phyloP scores from a whole-genome alignment of 2,329 filamentous ascomycete species.

The Penicillium palitans region DNA sequence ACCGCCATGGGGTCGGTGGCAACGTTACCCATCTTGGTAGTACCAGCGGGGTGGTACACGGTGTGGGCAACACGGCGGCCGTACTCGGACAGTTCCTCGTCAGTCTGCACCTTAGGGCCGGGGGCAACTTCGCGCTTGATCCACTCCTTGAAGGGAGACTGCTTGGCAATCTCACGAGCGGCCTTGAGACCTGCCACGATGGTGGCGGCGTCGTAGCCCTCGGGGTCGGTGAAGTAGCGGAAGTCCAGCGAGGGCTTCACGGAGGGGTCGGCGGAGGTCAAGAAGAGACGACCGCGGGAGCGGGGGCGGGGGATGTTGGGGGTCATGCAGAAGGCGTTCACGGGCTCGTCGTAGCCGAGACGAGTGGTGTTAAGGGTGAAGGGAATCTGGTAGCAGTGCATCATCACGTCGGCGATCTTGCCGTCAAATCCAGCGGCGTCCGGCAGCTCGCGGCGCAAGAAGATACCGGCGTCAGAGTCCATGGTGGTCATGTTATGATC shows the following conservation, averaged over 20 bases:
- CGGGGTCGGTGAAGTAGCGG: slow-evolving; percentile 83
- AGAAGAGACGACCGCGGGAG: slow-evolving; percentile 73
- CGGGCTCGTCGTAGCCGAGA: slow-evolving; percentile 69
- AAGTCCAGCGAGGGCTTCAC: slow-evolving; percentile 84
- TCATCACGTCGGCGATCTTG: slow-evolving; percentile 83
- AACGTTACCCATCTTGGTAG: slow-evolving; percentile 84
- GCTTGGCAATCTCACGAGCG: slow-evolving; percentile 72
- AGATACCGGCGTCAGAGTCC: slow-evolving; percentile 87
- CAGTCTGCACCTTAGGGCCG: slow-evolving; percentile 69
- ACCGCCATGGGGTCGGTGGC: slow-evolving; percentile 69
- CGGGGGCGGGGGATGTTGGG: slow-evolving; percentile 84
- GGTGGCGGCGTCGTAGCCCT: slow-evolving; percentile 80
- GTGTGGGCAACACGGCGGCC: slow-evolving; percentile 79
- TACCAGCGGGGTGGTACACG: slow-evolving; percentile 86
- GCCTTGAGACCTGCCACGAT: slow-evolving; percentile 75
- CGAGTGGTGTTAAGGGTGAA: slow-evolving; percentile 83
- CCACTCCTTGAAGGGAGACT: slow-evolving; percentile 78
- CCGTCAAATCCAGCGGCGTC: slow-evolving; percentile 71
- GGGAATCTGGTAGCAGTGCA: slow-evolving; percentile 95
- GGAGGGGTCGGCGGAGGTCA: slow-evolving; percentile 71
- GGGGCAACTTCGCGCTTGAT: slow-evolving; percentile 80
- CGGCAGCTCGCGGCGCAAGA: slow-evolving; percentile 73
- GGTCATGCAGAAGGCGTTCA: slow-evolving; percentile 89
- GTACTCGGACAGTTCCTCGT: slow-evolving; percentile 80
- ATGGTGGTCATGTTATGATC: slow-evolving; percentile 81